These are phyloP conservation scores for Neofusicoccum kwambonambiense DNA, from an alignment of 2,329 filamentous ascomycete genomes.

Conservation along the genomic window DNA sequence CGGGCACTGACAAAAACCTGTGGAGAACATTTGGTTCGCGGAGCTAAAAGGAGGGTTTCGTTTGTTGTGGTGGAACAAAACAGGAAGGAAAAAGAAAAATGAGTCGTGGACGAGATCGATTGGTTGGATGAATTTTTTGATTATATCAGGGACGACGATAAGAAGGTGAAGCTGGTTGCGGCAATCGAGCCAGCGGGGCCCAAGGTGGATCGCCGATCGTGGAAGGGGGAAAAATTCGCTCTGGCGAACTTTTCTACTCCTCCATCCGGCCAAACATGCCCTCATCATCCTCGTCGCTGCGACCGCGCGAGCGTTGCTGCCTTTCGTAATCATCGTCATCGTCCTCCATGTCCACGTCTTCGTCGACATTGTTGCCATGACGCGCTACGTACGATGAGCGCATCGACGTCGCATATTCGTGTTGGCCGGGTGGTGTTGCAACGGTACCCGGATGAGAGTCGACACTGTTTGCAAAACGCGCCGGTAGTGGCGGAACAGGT, in stretches of 20 bases:
- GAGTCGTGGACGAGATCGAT: background rate
- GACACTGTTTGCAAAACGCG: slow-evolving; percentile 67
- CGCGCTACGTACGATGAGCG: slow-evolving; percentile 21
- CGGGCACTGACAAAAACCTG: background rate
- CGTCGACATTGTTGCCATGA: slow-evolving; percentile 21
- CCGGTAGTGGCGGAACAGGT: slow-evolving; percentile 82
- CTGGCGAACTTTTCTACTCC: slow-evolving; percentile 47
- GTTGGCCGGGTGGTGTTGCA: slow-evolving; percentile 45
- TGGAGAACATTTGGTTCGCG: slow-evolving; percentile 3
- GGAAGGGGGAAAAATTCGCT: background rate
- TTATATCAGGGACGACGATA: slow-evolving; percentile 4
- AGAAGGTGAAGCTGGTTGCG: background rate
- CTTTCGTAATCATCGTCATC: slow-evolving; percentile 63
- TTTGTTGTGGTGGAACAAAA: background rate
- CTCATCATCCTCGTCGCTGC: slow-evolving; percentile 87
- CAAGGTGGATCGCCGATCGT: background rate
- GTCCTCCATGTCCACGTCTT: slow-evolving; percentile 52
- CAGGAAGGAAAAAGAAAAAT: slow-evolving; percentile 7
- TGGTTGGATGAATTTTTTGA: slow-evolving; percentile 10
- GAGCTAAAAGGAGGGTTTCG: background rate
- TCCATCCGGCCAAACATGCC: slow-evolving; percentile 97
- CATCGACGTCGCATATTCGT: slow-evolving; percentile 23
- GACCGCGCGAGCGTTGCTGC: slow-evolving; percentile 49
- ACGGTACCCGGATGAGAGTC: slow-evolving; percentile 57
- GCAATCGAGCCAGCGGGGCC: background rate